Evolutionary conservation across 2,329 filamentous ascomycete genomes (phyloP), one percentile per base, ranked within the genome.

Genomic region (Colletotrichum incanum): DNA sequence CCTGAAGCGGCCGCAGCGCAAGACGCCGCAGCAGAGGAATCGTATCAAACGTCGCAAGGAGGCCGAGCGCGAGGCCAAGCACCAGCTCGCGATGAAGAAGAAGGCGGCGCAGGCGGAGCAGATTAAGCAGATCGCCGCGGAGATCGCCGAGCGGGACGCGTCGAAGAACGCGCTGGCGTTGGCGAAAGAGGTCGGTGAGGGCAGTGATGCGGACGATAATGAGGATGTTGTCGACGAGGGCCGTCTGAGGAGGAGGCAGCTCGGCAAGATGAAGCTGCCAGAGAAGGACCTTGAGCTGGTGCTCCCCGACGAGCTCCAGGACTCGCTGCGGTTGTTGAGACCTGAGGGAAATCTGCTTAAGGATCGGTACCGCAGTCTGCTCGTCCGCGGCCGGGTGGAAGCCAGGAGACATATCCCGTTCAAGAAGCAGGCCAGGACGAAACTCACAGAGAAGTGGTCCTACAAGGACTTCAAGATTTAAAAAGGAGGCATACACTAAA

Each of bases 321-420:
- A 98, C 79, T 92, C 94, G 61, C 84, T 98, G 78, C 83, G 96
- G 79, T 83, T 95, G 79, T 84, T 98, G 75, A 97, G 96, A 82
- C 96, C 96, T 0, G 96, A 99, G 82, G 96, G 96, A n/a, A 98
- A 98, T 80, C 85, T 98, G 49, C 86, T 99, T 76, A 94, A 94
- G 76, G 96, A 99, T 79, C 89, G 96, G 62, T 98, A 98, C 86
- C 88, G 96, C 74, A 98, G 90, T 81, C 87, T 98, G 83, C 86
- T 98, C 74, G 89, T 98, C 43, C 91, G 95, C 74, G 96, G 96
- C 72, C 97, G 96, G 84, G 84, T 99, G 73, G 96, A 99, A 86
- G 89, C 90, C 61, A 89, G 96, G 77, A 92, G 92, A 80, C 92
- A 92, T 64, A 90, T 96, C 70, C 89, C 92, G 8, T 96, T 96